These are phyloP conservation scores for Cytospora leucostoma DNA, from an alignment of 2,329 filamentous ascomycete species.

Conservation along the genomic window DNA sequence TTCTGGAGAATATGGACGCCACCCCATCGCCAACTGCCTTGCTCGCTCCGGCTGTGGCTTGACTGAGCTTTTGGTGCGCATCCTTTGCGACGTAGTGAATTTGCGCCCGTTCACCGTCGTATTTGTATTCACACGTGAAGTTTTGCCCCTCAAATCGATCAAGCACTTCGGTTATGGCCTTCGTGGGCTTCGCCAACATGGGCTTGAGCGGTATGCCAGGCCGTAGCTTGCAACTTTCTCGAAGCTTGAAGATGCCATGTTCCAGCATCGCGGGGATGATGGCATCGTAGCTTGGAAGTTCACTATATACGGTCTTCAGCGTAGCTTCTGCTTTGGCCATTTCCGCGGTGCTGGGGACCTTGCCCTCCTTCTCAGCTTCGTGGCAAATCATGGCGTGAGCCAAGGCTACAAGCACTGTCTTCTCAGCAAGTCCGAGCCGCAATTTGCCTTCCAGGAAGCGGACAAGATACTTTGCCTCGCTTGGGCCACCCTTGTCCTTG, in stretches of 20 bases:
- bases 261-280: constrained; percentile 89
- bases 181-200: constrained; percentile 98
- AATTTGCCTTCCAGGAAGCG: constrained; percentile 94
- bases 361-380: constrained; percentile 71
- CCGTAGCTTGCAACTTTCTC: constrained; percentile 84
- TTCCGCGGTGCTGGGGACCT: constrained; percentile 71
- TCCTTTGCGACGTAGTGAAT: constrained; percentile 95
- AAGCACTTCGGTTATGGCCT: constrained; percentile 95
- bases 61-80: constrained; percentile 67
- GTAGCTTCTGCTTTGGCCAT: constrained; percentile 81
- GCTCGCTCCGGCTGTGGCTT: constrained; percentile 59
- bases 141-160: constrained; percentile 94
- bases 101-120: constrained; percentile 96
- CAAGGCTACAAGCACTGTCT: constrained; percentile 84
- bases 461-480: constrained; percentile 92
- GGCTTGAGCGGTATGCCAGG: constrained; percentile 95
- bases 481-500: constrained; percentile 89
- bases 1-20: constrained; percentile 92
- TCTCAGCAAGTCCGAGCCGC: constrained; percentile 87
- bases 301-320: constrained; percentile 90
- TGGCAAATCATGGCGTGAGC: constrained; percentile 87
- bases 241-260: constrained; percentile 80
- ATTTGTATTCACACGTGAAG: constrained; percentile 99
- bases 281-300: constrained; percentile 91
- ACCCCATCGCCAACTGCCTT: constrained; percentile 72